These are phyloP conservation scores for Gracilaria domingensis DNA, from an alignment of 23 red algal genomes.

Conservation along the genomic window DNA sequence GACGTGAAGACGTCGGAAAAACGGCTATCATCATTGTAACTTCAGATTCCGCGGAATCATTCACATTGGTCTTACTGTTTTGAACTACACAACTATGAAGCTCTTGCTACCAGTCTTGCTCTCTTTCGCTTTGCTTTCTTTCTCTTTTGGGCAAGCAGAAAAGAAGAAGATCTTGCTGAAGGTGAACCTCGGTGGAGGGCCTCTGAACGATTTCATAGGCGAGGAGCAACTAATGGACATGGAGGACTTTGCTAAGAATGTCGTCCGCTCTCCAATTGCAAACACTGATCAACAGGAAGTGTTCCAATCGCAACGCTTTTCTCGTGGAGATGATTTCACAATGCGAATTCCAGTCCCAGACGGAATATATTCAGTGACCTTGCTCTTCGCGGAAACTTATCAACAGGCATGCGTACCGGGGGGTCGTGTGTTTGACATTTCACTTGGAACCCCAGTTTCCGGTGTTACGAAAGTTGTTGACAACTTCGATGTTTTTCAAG, in stretches of 20 bases:
- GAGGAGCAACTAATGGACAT: slow-evolving; percentile 75
- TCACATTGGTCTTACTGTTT: not conserved
- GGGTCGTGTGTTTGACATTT: slow-evolving; percentile 78
- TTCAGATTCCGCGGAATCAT: not conserved
- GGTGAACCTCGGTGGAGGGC: slow-evolving; percentile 74
- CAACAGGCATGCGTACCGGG: slow-evolving; percentile 65
- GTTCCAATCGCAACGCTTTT: slow-evolving; percentile 78
- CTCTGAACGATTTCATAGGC: slow-evolving; percentile 72
- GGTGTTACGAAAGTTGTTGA: slow-evolving; percentile 53
- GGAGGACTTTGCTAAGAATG: slow-evolving; percentile 61
- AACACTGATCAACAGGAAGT: slow-evolving; percentile 76
- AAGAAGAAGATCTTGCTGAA: slow-evolving; percentile 75
- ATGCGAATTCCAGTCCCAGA: slow-evolving; percentile 76
- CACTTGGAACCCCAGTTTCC: slow-evolving; percentile 72
- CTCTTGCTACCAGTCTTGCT: slow-evolving; percentile 1
- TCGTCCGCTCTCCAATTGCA: slow-evolving; percentile 53
- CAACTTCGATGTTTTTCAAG: slow-evolving; percentile 71
- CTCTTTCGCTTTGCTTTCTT: not conserved
- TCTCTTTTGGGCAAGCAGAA: not conserved
- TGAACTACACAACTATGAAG: not conserved
- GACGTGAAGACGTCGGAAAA: too few relatives aligned
- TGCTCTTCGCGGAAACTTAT: slow-evolving; percentile 79
- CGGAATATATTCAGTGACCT: slow-evolving; percentile 77
- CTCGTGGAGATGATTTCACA: slow-evolving; percentile 62
- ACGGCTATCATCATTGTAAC: not conserved